These are phyloP conservation scores for Pseudoscleropodium purum DNA, from an alignment of 225 moss, liverwort and hornwort species.

Conservation along the genomic window DNA sequence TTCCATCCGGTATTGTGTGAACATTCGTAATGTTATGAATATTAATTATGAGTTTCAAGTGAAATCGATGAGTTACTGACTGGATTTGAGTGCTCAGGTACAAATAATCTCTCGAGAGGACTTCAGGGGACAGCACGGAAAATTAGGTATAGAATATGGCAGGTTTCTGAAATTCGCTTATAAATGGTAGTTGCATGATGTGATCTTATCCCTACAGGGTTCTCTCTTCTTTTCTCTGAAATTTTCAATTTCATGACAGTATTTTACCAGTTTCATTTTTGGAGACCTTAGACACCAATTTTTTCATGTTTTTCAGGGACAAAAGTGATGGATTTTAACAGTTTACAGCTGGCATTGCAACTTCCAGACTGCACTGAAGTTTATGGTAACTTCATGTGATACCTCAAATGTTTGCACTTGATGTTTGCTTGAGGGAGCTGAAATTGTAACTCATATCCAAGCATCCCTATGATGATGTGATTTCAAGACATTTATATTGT, in stretches of 20 bases:
- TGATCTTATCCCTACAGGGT: background rate
- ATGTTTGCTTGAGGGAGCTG: background rate
- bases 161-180: background rate
- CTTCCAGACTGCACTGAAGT: conserved; percentile 29
- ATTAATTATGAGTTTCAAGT: background rate
- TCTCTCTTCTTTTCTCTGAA: background rate
- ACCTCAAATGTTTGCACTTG: background rate
- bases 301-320: conserved; percentile 27
- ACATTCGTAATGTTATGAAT: background rate
- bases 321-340: conserved; percentile 45
- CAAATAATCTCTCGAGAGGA: conserved; percentile 33
- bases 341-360: conserved; percentile 29
- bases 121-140: background rate
- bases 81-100: conserved; percentile 19
- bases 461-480: background rate
- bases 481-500: background rate
- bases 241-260: background rate
- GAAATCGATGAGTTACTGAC: background rate
- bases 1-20: background rate
- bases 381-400: background rate
- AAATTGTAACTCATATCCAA: background rate
- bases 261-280: background rate
- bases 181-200: background rate
- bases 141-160: conserved; percentile 26
- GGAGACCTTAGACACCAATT: background rate